Base-by-base conservation (phyloP, 306 rosid species). In the Fagus sylvatica region DNA sequence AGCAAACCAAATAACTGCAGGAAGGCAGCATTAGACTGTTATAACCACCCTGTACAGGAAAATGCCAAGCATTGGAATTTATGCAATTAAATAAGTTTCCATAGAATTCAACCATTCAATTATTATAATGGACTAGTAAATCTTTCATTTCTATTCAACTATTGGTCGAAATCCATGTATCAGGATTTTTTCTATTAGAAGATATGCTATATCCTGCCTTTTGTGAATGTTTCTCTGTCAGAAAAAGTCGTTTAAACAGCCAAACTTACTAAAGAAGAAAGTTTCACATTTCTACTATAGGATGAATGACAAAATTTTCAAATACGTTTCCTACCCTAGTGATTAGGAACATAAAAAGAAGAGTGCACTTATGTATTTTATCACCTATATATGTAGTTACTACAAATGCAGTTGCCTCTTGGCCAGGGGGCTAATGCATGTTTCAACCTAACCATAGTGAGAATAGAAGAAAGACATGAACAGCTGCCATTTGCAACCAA, bases 1-100 rank as follows among this genome's bases (percentile, higher is more conserved):
- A 71, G 64, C 74, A 73, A 46, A 65, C 62, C 78, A 72, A 73
- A 40, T 46, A 83, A 83, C 84, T 86, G 85, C 2, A 56, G 59
- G 16, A 56, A 71, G 72, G 75, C 54, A 77, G 8, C 67, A 79
- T 76, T 72, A 76, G 60, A 74, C 15, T n/a, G 37, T 71, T 66
- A 65, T 64, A 71, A 74, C 60, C 32, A 73, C n/a, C 70, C 49
- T 74, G 49, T 34, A 37, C 22, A 79, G 65, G 67, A 74, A 67
- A 40, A 59, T 49, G 59, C 28, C 39, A 16, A 68, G 64, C 34
- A 67, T 33, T 51, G 49, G 60, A 46, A 46, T 9, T 22, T 46
- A 10, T 46, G 51, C 61, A 33, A 34, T 22, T 12, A 43, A 11
- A 70, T 30, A 49, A 48, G 32, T 42, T 70, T 49, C 37, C 16